Percentiles rank a stretch among this genome's conserved stretches.
Evolutionary conservation across 495 filamentous ascomycete genomes (phyloP).

Genomic region (Sporormia fimetaria): DNA sequence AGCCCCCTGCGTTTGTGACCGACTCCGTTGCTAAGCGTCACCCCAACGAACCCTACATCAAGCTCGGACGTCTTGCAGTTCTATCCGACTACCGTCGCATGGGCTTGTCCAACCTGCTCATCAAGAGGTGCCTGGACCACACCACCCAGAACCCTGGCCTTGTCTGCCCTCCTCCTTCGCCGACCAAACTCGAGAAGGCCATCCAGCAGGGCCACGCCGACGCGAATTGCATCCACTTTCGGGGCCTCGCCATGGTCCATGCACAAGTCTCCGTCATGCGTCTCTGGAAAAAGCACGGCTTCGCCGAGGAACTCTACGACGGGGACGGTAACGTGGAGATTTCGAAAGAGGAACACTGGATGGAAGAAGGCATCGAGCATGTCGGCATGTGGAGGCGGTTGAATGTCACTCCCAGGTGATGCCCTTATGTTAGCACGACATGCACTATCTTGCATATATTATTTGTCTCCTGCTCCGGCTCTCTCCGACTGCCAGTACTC

Average conservation of each 20-base stretch:
- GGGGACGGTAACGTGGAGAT: constrained; percentile 16
- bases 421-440: too few species aligned
- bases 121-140: constrained; percentile 53
- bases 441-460: too few species aligned
- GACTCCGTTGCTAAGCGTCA: not conserved
- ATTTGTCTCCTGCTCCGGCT: too few species aligned
- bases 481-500: too few species aligned
- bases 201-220: constrained; percentile 10
- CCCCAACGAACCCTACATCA: constrained; percentile 55
- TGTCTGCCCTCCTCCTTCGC: constrained; percentile 29
- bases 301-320: constrained; percentile 61
- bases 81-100: constrained; percentile 48
- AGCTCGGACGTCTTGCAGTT: constrained; percentile 66
- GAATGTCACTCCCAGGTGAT: too few species aligned
- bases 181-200: constrained; percentile 19
- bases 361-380: constrained; percentile 76
- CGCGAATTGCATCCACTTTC: constrained; percentile 40
- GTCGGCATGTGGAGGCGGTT: constrained; percentile 60
- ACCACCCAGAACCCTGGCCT: constrained; percentile 43
- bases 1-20: constrained; percentile 1
- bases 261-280: constrained; percentile 52
- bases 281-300: constrained; percentile 57
- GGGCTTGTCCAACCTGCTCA: constrained; percentile 50
- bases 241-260: constrained; percentile 61
- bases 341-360: constrained; percentile 41